Percentiles rank a stretch among this genome's conserved stretches.
Evolutionary conservation across 2,329 filamentous ascomycete species (phyloP).

Genomic region (Microthyrium microscopicum): DNA sequence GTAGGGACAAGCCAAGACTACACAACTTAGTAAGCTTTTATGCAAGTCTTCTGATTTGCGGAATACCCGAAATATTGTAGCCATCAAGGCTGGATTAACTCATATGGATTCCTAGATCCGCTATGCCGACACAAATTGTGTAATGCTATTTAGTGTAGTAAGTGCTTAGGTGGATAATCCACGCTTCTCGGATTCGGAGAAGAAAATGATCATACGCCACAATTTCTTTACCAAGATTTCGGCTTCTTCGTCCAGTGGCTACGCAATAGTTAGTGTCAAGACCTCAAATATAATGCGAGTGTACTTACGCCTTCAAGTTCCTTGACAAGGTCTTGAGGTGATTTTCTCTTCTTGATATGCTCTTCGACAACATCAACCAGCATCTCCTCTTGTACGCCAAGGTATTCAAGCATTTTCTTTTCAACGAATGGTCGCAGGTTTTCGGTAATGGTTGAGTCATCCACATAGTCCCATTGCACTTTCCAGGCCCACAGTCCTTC

Average conservation of each 20-base stretch:
- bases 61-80: no score
- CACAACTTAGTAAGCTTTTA: no score
- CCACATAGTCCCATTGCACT: constrained; percentile 82
- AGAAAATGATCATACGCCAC: constrained; percentile 98
- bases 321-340: constrained; percentile 65
- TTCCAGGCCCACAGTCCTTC: constrained; percentile 82
- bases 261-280: constrained; percentile 19
- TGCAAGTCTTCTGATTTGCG: no score
- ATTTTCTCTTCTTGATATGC: constrained; percentile 59
- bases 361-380: constrained; percentile 85
- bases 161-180: constrained; percentile 2
- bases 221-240: constrained; percentile 90
- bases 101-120: no score
- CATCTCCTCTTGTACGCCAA: constrained; percentile 92
- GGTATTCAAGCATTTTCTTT: constrained; percentile 94
- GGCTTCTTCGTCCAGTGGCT: constrained; percentile 88
- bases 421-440: constrained; percentile 90
- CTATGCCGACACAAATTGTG: no score
- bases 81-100: no score
- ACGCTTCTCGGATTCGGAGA: constrained; percentile 81
- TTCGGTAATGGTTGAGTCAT: constrained; percentile 62
- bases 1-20: no score
- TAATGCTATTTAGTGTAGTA: no score
- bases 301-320: constrained; percentile 63
- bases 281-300: constrained; percentile 3